Evolutionary conservation across 805 yeast species (phyloP), one percentile per base, ranked within the genome.

Genomic region (Yamadazyma laniorum): DNA sequence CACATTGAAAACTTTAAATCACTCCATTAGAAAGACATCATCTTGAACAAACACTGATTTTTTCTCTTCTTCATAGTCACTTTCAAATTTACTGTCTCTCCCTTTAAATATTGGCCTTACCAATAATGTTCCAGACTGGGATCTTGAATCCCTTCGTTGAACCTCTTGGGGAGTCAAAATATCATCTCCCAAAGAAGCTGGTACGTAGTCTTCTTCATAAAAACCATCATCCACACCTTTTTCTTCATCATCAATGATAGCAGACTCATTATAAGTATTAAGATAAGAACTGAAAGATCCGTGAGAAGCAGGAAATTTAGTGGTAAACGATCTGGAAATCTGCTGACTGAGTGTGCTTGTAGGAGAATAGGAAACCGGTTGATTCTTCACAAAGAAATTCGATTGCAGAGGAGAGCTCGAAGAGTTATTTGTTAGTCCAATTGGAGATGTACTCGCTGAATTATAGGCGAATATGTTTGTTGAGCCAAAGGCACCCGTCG

Each of bases 111-210:
- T 55, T 2, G 72, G 72, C 35, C 70, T 51, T 21, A 59, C 65
- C 22, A 61, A 49, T 9, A 68, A 48, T 0, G 72, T 67, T 1
- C 74, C 74, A 17, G 67, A 60, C 35, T 67, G 72, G 6, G 79
- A 72, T 42, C 87, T 68, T 8, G 89, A 80, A 43, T 88, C 78
- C 32, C 96, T 71, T 49, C 82, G 67, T 42, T 62, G 63, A 15
- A 84, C 60, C 55, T 89, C 96, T 48, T 79, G 85, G 0, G 95
- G 95, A 0, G 95, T 86, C 34, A 90, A 63, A 14, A 68, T 65
- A 34, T 88, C 65, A 47, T 87, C 95, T n/a, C 82, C 76, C 26
- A 89, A 63, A 19, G 90, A 77, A 5, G 82, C 79, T 1, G 97
- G 97, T 3, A 89, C 84, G 49, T 79, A 84, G 53, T 85, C 95